Evolutionary conservation across 2,329 filamentous ascomycete species (phyloP), one percentile per base, ranked within the genome.

Genomic region (Arthrobotrys megalospora): DNA sequence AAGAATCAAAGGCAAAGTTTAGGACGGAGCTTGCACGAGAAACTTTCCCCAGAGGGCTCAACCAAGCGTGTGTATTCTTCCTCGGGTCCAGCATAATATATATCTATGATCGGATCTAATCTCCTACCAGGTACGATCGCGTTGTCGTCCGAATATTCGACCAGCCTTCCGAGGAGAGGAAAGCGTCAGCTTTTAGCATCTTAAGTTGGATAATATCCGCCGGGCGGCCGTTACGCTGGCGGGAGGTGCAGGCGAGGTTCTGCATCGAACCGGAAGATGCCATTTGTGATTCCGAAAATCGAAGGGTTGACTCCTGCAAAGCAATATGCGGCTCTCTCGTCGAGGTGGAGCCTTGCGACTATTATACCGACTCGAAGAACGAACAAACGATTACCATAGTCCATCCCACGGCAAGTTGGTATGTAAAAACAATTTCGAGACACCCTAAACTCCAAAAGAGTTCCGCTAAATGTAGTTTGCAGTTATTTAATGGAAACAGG

Each of bases 1-100:
- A 81, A 67, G 28, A 32, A n/a, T 67, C 64, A 0, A 6, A 8
- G 7, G 58, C 48, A 16, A 85, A 80, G 10, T 52, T 82, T 50
- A 71, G 80, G 24, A 12, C 73, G 8, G 80, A 81, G 38, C 60
- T 81, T 1, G 3, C 36, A 8, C 14, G 63, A 16, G 72, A 76
- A 2, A 80, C 78, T 14, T 80, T 81, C 45, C 80, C 79, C 3
- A 43, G 50, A 5, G 76, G 60, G 19, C 43, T 81, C n/a, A 24
- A 80, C 5, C 48, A 65, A 32, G 80, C 80, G 80, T 81, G 73
- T 2, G 73, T 34, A 1, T 1, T 11, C 50, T 3, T 11, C 34
- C 14, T 16, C 10, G 14, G 11, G 34, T 1, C 14, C 11, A n/a
- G 19, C 48, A n/a, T n/a, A n/a, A n/a, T n/a, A n/a, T 28, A 3